Evolutionary conservation across 1,284 basidiomycete species (phyloP), one percentile per base, ranked within the genome.

Genomic region (Leccinum subspadiceum): DNA sequence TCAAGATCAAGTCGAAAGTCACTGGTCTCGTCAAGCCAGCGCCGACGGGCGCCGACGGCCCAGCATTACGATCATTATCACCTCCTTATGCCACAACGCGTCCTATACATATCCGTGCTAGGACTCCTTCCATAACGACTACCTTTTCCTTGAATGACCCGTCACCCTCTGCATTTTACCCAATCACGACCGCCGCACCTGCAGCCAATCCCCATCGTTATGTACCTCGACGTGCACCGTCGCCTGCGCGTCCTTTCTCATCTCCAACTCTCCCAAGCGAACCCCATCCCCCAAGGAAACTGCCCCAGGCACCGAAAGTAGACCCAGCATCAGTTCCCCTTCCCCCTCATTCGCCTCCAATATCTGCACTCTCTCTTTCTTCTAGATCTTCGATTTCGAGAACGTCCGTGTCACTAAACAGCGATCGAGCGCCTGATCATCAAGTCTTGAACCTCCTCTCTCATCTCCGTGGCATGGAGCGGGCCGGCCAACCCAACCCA

Each of bases 351-450:
- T 91, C 89, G 1, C 89, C 89, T 9, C 85, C 89, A 0, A 75
- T 78, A 37, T 92, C 90, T 17, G 78, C 84, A 0, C 61, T 91
- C 13, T 92, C 89, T 0, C 83, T 85, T 65, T 91, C 89, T 17
- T 89, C 89, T 1, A 80, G 77, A 17, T 90, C 87, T 2, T 87
- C 85, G 2, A 75, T 80, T 6, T 86, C 85, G 1, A 77, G 73
- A n/a, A 83, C 83, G 0, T 82, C 84, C 2, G 61, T 70, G 10
- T 79, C 80, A 1, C 65, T 69, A 15, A 69, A 76, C 29, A 70
- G 70, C 41, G 75, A 71, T 37, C 67, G 68, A n/a, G 75, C 75
- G 4, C 65, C 66, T 4, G 74, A 70, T n/a, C 79, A 75, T 56
- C 64, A 57, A 5, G 60, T 52, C n/a, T 37, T 60, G 57, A 67